Evolutionary conservation across 2,329 filamentous ascomycete genomes (phyloP).

Genomic region (Volutella citrinella): DNA sequence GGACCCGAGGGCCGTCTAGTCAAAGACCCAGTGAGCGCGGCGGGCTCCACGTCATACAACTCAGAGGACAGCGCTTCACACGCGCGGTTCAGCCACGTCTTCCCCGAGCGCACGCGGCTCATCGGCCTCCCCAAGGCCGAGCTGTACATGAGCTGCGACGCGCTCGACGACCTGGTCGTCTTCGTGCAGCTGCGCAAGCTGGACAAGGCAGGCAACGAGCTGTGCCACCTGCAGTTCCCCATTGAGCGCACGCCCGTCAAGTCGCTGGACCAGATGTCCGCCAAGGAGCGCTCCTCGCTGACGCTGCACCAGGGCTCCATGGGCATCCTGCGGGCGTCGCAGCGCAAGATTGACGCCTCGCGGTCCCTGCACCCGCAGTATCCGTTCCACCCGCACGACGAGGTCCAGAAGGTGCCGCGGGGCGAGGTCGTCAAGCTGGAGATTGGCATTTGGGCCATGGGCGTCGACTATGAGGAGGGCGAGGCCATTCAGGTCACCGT

Average conservation of each 20-base stretch:
- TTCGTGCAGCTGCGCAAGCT: background rate
- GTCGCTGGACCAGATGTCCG: background rate
- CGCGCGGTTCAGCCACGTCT: conserved; percentile 13
- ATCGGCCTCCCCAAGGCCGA: conserved; percentile 14
- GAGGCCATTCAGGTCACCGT: conserved; percentile 4
- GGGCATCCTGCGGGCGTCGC: conserved; percentile 43
- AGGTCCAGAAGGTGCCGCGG: conserved; percentile 36
- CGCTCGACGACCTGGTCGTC: conserved; percentile 7
- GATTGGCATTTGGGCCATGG: conserved; percentile 46
- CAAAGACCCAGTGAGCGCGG: background rate
- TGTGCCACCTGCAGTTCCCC: background rate
- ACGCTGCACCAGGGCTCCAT: background rate
- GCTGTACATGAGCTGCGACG: conserved; percentile 16
- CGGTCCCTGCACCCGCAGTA: conserved; percentile 30
- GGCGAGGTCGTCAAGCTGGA: conserved; percentile 43
- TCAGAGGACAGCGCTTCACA: conserved; percentile 16
- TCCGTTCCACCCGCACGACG: conserved; percentile 36
- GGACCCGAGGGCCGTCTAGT: background rate
- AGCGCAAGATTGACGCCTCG: conserved; percentile 34
- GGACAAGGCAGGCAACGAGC: background rate
- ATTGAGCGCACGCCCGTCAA: conserved; percentile 1
- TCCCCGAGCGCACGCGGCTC: conserved; percentile 9
- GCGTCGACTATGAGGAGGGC: conserved; percentile 39
- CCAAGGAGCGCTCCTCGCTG: background rate
- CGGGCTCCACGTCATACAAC: conserved; percentile 4